These are phyloP conservation scores for Tetrapisispora arboricola DNA, from an alignment of 805 yeast species.

Conservation along the genomic window DNA sequence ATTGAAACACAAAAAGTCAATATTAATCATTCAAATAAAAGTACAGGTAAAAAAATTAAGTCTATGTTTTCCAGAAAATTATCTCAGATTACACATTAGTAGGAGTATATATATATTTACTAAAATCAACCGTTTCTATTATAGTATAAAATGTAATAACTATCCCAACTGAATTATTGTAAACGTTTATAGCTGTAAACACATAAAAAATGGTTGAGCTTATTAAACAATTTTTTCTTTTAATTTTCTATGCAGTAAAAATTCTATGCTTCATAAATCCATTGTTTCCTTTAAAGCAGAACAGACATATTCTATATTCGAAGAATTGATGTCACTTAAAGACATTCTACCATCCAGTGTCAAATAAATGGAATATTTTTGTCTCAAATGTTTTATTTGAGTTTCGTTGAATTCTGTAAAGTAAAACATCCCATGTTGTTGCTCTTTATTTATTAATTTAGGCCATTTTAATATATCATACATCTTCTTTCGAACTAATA, in stretches of 20 bases:
- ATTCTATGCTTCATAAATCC: neutral
- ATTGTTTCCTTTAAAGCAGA: conserved; percentile 10
- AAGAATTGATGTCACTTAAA: conserved; percentile 75
- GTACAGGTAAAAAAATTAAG: neutral
- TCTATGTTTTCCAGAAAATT: neutral
- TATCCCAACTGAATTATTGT: no score
- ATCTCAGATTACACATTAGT: conserved; percentile 1
- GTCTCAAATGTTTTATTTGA: conserved; percentile 63
- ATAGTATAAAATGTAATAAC: no score
- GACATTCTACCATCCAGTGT: conserved; percentile 88
- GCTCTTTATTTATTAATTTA: conserved; percentile 47
- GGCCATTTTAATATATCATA: conserved; percentile 69
- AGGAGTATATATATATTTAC: no score
- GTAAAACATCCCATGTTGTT: conserved; percentile 93
- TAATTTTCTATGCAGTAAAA: no score
- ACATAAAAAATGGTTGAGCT: no score
- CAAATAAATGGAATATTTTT: conserved; percentile 69
- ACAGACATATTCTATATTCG: conserved; percentile 55
- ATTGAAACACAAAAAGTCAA: no score
- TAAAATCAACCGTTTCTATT: no score
- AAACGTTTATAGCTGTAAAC: no score
- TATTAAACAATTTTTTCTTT: no score
- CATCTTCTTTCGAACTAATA: conserved; percentile 56
- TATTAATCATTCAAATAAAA: neutral
- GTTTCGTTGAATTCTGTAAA: conserved; percentile 69